Evolutionary conservation across 2,329 filamentous ascomycete species (phyloP), one percentile per base, ranked within the genome.

Genomic region (Colletotrichum aenigma): DNA sequence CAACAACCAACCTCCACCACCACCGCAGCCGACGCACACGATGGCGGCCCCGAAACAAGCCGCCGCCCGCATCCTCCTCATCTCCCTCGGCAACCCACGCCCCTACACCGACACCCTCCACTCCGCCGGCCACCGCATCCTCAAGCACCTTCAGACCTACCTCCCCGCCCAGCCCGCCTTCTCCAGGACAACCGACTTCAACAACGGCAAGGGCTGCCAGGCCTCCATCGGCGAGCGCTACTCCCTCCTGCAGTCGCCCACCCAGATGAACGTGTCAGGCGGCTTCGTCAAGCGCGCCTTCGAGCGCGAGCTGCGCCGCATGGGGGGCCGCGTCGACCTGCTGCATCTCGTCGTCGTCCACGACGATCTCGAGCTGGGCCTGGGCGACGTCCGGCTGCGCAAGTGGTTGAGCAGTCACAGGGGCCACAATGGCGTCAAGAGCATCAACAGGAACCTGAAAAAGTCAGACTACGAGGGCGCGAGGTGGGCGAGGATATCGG

Each of bases 251-350:
- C 93, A 97, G 82, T 95, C 93, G 36, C 92, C 93, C 0, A 91
- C 91, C 0, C 85, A 93, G 38, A 98, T 99, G 97, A 99, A 98
- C 82, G 86, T 94, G 6, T 95, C 93, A 3, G 97, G 97, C 0
- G 88, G 89, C 0, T 94, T 93, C 75, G 90, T 90, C 5, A 87
- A 88, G 4, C 43, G 43, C 43, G 92, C 93, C 3, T 96, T 94
- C 88, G 88, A 88, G 55, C 86, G 91, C n/a, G 88, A 90, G 73
- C 78, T 92, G 75, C 78, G 78, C 81, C 26, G 86, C 78, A 80
- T 82, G 28, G 34, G 72, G 1, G 55, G 26, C 81, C 77, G 78
- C 79, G 68, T 79, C 16, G 78, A 86, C 36, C 81, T 86, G 16
- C 86, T 87, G 16, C 86, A 86, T 24, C 84, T 99, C 18, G 91